Evolutionary conservation across 148 eudicot species (phyloP).

Genomic region (Drosera capensis): DNA sequence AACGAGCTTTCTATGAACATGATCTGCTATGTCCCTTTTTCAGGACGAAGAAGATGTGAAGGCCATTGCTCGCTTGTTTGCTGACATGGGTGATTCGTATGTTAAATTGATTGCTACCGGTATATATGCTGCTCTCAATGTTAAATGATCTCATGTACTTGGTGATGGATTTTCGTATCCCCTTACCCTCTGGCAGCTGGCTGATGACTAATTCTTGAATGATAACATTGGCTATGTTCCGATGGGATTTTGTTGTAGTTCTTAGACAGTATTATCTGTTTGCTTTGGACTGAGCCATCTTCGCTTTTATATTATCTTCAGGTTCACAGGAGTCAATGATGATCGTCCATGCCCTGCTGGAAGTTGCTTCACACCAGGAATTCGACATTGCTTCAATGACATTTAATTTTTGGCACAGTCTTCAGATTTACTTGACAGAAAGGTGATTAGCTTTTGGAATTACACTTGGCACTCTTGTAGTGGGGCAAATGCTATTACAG

Average conservation of each 20-base stretch:
- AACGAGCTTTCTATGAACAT: neutral
- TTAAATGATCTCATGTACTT: neutral
- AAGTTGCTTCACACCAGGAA: constrained; percentile 93
- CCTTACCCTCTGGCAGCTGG: no score
- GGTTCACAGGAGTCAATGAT: constrained; percentile 89
- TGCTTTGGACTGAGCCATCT: neutral
- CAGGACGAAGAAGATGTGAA: constrained; percentile 99
- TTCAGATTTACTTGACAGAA: constrained; percentile 73
- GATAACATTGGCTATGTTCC: no score
- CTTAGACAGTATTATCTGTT: no score
- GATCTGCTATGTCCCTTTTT: constrained; percentile 1
- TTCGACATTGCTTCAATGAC: constrained; percentile 99
- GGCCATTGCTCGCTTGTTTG: constrained; percentile 94
- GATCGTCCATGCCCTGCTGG: constrained; percentile 76
- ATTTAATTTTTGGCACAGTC: constrained; percentile 95
- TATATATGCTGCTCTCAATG: constrained; percentile 9
- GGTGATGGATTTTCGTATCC: neutral
- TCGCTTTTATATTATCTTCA: constrained; percentile 18
- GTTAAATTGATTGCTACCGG: constrained; percentile 91
- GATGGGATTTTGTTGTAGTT: no score
- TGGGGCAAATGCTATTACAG: no score
- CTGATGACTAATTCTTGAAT: no score
- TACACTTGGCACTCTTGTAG: neutral
- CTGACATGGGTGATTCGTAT: constrained; percentile 98
- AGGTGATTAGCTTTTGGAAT: constrained; percentile 26